Evolutionary conservation across 1,284 basidiomycete species (phyloP), one percentile per base, ranked within the genome.

Genomic region (Pseudozyma sp.): DNA sequence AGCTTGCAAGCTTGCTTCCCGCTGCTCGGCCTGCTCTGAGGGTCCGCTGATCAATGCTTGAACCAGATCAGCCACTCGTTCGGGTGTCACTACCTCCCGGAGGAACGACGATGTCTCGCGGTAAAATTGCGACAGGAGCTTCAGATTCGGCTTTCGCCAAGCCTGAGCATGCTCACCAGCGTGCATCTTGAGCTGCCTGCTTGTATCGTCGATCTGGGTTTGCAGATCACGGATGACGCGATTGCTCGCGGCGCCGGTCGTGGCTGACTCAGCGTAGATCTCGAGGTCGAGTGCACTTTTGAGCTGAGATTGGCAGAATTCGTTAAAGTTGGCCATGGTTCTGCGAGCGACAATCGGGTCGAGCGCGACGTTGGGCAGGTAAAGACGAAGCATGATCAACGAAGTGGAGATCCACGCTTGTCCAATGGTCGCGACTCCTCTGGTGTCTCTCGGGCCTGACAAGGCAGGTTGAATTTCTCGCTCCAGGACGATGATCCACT

Each of bases 351-450:
- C 90, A 14, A 91, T 89, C 9, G 96, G 96, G 83, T 99, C 97
- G 55, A 98, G 86, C 1, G 95, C 94, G 5, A 90, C 86, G 80
- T 93, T 89, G 0, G 97, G 94, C 49, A 98, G 87, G 81, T 92
- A 92, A n/a, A 96, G 87, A 1, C 89, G 86, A 16, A 93, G 81
- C 33, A 92, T 84, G 54, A 89, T 78, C 33, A 87, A 86, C 48
- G 90, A 89, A 31, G 93, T 81, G 0, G 87, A 88, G 44, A 94
- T 86, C 90, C 91, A 97, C 48, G 86, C 88, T 57, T 84, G 82
- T 6, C 90, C 92, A 73, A 87, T 56, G 29, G 52, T 8, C 11
- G 50, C 53, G 2, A 45, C 30, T 35, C 50, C 45, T 4, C 16
- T n/a, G 3, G 34, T 40, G 34, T 54, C 49, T 16, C 43, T 9